Evolutionary conservation across 176 grass and related monocot species (phyloP), one percentile per base, ranked within the genome.

Genomic region (Raddia distichophylla): DNA sequence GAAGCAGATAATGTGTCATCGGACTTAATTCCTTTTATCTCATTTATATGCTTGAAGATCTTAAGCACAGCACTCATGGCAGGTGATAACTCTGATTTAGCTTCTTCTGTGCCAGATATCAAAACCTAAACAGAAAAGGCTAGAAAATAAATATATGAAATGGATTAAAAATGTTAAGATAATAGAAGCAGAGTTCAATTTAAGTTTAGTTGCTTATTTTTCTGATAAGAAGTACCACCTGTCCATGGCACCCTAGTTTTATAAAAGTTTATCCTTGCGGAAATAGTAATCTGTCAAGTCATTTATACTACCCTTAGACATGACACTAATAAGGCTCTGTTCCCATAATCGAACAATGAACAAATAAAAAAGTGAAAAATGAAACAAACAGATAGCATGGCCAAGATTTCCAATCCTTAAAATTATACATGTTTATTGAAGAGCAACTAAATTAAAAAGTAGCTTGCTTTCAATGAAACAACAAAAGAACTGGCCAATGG

Each of bases 41-140:
- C 84, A 57, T 84, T 93, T 63, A 94, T 57, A 49, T 81, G 84
- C 51, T 84, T 97, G 69, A 97, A 93, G 66, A 97, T 89, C 86
- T 86, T 93, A 67, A 94, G 54, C 17, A 85, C 66, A 80, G 94
- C 91, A 84, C 91, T 72, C 91, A 97, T 90, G 9, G 91, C 94
- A 57, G 94, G 86, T 17, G 91, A 83, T 27, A 97, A 52, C 68
- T 94, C 91, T 80, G 82, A 77, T 68, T 86, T 74, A 60, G 75
- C 75, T 68, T 94, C 94, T 91, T 93, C 94, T 97, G 75, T 97
- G 44, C 81, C 94, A 49, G 91, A 90, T 67, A 94, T 85, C 75
- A 97, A 83, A 77, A 97, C 89, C 94, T 97, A 71, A 68, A 84
- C 70, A 67, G 71, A 33, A 44, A 58, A 20, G n/a, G 11, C 27